phyloP scores from a whole-genome alignment of 768 basidiomycete genomes.

The Serendipita vermifera region DNA sequence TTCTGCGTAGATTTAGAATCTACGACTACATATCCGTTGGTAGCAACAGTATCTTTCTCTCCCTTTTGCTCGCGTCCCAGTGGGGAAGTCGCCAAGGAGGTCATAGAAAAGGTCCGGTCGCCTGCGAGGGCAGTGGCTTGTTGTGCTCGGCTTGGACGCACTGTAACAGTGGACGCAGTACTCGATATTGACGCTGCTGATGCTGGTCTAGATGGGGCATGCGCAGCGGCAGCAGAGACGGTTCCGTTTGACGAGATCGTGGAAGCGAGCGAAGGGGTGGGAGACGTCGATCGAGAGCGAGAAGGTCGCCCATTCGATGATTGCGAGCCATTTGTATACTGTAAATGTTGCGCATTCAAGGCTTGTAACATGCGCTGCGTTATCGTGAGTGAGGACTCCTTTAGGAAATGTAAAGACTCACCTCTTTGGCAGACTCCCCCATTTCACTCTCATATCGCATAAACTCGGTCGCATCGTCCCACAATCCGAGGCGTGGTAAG shows the following conservation, averaged over 20 bases:
- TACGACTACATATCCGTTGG: too few relatives aligned
- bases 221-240: background rate
- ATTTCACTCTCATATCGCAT: slow-evolving; percentile 61
- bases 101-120: too few relatives aligned
- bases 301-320: slow-evolving; percentile 28
- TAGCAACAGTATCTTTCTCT: too few relatives aligned
- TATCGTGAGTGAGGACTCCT: slow-evolving; percentile 24
- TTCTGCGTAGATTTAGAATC: too few relatives aligned
- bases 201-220: background rate
- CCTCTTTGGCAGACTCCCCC: slow-evolving; percentile 36
- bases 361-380: slow-evolving; percentile 18
- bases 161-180: slow-evolving; percentile 4
- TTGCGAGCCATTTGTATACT: slow-evolving; percentile 27
- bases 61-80: too few relatives aligned
- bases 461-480: slow-evolving; percentile 71
- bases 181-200: slow-evolving; percentile 7
- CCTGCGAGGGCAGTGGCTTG: too few relatives aligned
- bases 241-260: slow-evolving; percentile 21
- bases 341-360: slow-evolving; percentile 16
- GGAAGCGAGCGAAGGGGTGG: slow-evolving; percentile 13
- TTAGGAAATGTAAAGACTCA: slow-evolving; percentile 26
- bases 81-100: too few relatives aligned
- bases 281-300: slow-evolving; percentile 1
- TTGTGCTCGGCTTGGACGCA: background rate
- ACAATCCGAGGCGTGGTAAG: slow-evolving; percentile 58